Conservation (phyloP, 2,329 filamentous ascomycete species). For the Penicillium sp. region DNA sequence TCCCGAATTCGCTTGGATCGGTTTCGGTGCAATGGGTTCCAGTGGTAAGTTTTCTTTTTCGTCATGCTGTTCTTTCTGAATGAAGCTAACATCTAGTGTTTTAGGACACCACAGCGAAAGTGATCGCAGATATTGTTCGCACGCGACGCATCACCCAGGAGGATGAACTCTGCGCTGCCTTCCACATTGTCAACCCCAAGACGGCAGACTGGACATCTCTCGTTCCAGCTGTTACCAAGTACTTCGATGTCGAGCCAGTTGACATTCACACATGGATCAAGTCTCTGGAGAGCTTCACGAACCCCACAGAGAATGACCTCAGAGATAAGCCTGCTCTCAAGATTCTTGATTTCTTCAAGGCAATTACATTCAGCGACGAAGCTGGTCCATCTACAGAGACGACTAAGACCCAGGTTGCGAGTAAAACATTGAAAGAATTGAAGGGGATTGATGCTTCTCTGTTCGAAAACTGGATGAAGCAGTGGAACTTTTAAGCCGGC, state of each 20-base stretch:
- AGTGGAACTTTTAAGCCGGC: constrained; percentile 15
- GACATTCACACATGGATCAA: constrained; percentile 15
- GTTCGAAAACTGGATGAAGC: constrained; percentile 20
- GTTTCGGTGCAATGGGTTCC: constrained; percentile 54
- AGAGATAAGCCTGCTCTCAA: constrained; percentile 22
- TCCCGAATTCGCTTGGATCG: constrained; percentile 53
- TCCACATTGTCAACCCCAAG: constrained; percentile 19
- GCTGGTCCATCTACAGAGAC: constrained; percentile 15
- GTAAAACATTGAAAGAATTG: constrained; percentile 14
- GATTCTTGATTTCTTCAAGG: constrained; percentile 22
- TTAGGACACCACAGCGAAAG: constrained; percentile 15
- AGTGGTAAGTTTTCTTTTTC: constrained; percentile 21
- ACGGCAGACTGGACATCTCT: constrained; percentile 12
- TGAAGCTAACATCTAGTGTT: not conserved
- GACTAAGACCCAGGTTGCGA: constrained; percentile 13
- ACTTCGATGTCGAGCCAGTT: constrained; percentile 13
- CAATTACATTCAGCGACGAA: constrained; percentile 9
- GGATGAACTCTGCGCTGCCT: constrained; percentile 11
- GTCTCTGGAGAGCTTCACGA: constrained; percentile 14
- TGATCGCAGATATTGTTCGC: constrained; percentile 16
- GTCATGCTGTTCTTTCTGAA: not conserved
- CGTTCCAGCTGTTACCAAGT: constrained; percentile 11
- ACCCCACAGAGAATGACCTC: constrained; percentile 13
- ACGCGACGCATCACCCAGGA: constrained; percentile 16
- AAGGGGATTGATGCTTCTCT: constrained; percentile 13